phyloP scores from a whole-genome alignment of 2,329 filamentous ascomycete species.

The Pseudonectria buxi region DNA sequence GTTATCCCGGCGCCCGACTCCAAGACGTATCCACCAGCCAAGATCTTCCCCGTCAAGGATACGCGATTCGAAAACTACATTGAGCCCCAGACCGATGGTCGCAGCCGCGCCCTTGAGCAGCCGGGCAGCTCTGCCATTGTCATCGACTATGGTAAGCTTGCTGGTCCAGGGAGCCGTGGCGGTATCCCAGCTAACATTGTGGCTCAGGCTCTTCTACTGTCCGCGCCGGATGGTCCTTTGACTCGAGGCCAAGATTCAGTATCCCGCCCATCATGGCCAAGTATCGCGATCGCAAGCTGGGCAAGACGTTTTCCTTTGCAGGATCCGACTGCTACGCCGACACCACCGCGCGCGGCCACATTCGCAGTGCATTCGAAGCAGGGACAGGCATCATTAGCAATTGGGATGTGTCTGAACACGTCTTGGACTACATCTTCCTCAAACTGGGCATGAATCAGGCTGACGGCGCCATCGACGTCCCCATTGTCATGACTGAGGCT shows the following conservation, averaged over 20 bases:
- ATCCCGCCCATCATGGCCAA: conserved; percentile 89
- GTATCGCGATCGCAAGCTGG: conserved; percentile 89
- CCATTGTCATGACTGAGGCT: conserved; percentile 92
- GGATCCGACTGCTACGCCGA: conserved; percentile 92
- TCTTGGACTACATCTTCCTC: conserved; percentile 89
- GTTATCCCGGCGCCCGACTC: conserved; percentile 28
- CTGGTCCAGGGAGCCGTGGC: conserved; percentile 5
- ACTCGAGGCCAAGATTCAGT: conserved; percentile 69
- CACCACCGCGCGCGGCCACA: conserved; percentile 83
- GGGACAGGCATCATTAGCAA: conserved; percentile 90
- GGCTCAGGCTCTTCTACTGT: conserved; percentile 72
- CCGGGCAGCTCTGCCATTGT: conserved; percentile 70
- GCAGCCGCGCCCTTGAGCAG: conserved; percentile 56
- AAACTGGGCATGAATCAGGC: conserved; percentile 80
- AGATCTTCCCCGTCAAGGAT: conserved; percentile 56
- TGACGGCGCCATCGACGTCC: conserved; percentile 70
- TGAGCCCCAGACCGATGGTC: conserved; percentile 57
- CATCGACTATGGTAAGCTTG: conserved; percentile 81
- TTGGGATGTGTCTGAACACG: conserved; percentile 95
- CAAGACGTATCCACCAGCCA: conserved; percentile 45
- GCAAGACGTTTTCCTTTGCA: conserved; percentile 86
- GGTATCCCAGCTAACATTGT: conserved; percentile 12
- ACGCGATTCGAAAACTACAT: conserved; percentile 52
- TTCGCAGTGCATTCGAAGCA: conserved; percentile 83
- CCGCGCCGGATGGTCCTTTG: conserved; percentile 94